Base-by-base conservation (phyloP, 345 rosid species). In the Viola odorata region DNA sequence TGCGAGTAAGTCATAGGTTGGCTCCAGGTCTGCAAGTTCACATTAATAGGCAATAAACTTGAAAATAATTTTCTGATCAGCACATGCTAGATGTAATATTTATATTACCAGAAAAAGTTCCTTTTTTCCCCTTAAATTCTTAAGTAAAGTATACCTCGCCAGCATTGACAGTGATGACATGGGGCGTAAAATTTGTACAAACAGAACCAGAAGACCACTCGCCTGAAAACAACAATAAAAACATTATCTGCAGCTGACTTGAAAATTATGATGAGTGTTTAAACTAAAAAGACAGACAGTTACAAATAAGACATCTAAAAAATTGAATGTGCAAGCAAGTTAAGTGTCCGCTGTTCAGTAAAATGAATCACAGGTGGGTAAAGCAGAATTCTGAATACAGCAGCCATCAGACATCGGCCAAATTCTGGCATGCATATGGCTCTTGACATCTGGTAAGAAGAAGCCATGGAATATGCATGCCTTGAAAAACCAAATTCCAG, bases 171-270 rank as follows among this genome's bases (percentile, higher is more conserved):
- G 80, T 81, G 73, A 88, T 84, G 61, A 88, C 72, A 75, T 88
- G 96, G n/a, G 96, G 91, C 0, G 84, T 82, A 65, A 88, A 86
- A 74, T 75, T 84, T 57, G 92, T 79, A 55, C 92, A 88, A 9
- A 85, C 72, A 60, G 88, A 78, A 65, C 72, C 49, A 42, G 80
- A 68, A 68, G 66, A 61, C 80, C 70, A 60, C 32, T 81, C 85
- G 51, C 90, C 92, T 88, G 66, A 50, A 74, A 72, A 67, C 40
- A 16, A 58, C 51, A 68, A 49, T 40, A 69, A 48, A 13, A 69
- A 48, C 62, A 61, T 60, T 50, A 37, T 23, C 32, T 23, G 32
- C 32, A 23, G 32, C 32, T 23, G 32, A 23, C 32, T 23, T 23
- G 32, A 23, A 23, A 23, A 23, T 23, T 23, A 23, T 23, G 1